Conservation (phyloP, 352 stramenopile genomes). For the Phytophthora litchii region DNA sequence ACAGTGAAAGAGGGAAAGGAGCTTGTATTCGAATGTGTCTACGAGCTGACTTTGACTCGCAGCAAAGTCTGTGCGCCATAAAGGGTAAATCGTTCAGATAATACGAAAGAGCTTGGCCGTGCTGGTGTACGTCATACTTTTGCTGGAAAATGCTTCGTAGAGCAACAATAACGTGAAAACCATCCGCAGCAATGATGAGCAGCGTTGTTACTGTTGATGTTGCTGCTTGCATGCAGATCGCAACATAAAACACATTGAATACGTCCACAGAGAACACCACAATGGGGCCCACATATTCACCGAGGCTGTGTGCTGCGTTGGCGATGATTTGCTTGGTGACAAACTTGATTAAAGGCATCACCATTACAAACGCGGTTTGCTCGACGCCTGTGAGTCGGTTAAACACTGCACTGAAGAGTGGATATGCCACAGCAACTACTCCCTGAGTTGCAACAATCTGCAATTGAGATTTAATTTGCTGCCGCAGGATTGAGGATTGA, state of each 20-base stretch:
- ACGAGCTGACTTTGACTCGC: background rate
- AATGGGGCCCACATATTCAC: slow-evolving; percentile 21
- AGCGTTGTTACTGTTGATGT: slow-evolving; percentile 4
- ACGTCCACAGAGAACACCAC: slow-evolving; percentile 18
- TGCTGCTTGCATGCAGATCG: slow-evolving; percentile 12
- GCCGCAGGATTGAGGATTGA: slow-evolving; percentile 2
- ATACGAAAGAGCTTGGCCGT: background rate
- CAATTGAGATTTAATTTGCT: slow-evolving; percentile 16
- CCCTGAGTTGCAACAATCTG: slow-evolving; percentile 23
- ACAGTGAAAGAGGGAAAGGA: background rate
- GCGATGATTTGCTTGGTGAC: slow-evolving; percentile 28
- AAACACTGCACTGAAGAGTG: slow-evolving; percentile 24
- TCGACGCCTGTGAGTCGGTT: slow-evolving; percentile 8
- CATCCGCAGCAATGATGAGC: slow-evolving; percentile 5
- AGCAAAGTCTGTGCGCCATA: background rate
- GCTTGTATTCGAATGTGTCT: background rate
- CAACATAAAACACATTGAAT: slow-evolving; percentile 16
- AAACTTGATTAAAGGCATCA: slow-evolving; percentile 28
- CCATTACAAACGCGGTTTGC: slow-evolving; percentile 13
- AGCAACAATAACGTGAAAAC: slow-evolving; percentile 5
- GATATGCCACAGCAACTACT: slow-evolving; percentile 20
- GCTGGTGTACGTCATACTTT: background rate
- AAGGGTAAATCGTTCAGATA: background rate
- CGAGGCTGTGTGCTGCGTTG: slow-evolving; percentile 6
- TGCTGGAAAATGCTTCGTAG: slow-evolving; percentile 11